Base-by-base conservation (phyloP, 768 basidiomycete genomes). In the Steccherinum ochraceum region DNA sequence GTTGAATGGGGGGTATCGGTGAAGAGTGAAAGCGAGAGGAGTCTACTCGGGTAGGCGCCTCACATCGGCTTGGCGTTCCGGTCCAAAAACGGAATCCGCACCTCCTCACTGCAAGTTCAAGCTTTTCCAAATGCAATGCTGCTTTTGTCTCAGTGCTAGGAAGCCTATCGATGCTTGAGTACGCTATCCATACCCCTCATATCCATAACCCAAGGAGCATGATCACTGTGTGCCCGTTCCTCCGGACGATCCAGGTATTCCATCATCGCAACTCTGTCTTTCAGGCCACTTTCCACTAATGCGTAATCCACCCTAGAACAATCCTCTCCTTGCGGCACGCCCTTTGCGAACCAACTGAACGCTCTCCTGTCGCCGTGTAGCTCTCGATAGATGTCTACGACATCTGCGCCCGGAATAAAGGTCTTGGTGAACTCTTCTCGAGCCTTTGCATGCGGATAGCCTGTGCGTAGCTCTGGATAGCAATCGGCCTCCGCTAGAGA, bases 291-390 rank as follows among this genome's bases (percentile, higher is more conserved):
- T 18, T 62, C 57, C 40, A 61, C 55, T 10, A 64, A 53, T 12
- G 58, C 58, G 30, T 60, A 61, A 50, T 61, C 60, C 11, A 64
- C 62, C 16, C 62, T 44, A 1, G 60, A 55, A 24, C 57, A 57
- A 44, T 64, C 62, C 30, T 52, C 40, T 3, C 60, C 58, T 26
- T 60, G 57, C 12, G 57, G 60, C 49, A 57, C 61, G 3, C 60
- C 58, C 49, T 59, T 60, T 39, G 58, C 60, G 40, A 58, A 64
- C 62, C 60, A 61, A 48, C 62, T 64, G 42, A 57, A 64, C 5
- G 50, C 53, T 24, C 44, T 49, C 45, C 19, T 44, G 30, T 58
- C 47, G 11, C 58, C 58, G 26, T 59, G 55, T 46, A 52, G 20
- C 24, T 52, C 48, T 12, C 62, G 58, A 46, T 58, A 61, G 40